Conservation (phyloP, 2,329 filamentous ascomycete species). For the Leptosphaerulina australis region DNA sequence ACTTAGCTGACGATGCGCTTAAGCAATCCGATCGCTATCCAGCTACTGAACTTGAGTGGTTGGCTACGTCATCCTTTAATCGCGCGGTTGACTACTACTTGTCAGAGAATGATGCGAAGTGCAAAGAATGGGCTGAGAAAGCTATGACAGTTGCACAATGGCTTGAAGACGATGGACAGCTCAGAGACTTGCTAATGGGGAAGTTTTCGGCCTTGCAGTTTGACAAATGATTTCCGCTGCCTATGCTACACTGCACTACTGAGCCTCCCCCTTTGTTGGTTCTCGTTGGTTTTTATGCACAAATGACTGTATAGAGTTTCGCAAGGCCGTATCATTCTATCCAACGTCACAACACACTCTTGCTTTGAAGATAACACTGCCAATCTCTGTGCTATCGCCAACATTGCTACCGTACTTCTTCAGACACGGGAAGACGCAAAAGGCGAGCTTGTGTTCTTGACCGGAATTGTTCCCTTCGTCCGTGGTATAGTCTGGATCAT, state of each 20-base stretch:
- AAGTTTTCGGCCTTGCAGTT: conserved; percentile 61
- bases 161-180: conserved; percentile 57
- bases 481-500: conserved; percentile 29
- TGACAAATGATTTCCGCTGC: conserved; percentile 1
- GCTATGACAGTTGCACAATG: conserved; percentile 67
- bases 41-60: conserved; percentile 73
- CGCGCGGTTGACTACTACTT: conserved; percentile 66
- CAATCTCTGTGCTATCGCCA: conserved; percentile 33
- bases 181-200: conserved; percentile 42
- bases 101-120: conserved; percentile 59
- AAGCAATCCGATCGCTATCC: conserved; percentile 63
- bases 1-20: conserved; percentile 28
- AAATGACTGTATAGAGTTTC: background rate
- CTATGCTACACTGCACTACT: too few species aligned
- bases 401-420: conserved; percentile 40
- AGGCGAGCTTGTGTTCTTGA: conserved; percentile 26
- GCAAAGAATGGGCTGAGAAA: conserved; percentile 66
- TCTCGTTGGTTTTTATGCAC: background rate
- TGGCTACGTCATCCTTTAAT: conserved; percentile 67
- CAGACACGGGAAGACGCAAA: conserved; percentile 44
- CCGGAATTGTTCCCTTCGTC: conserved; percentile 33
- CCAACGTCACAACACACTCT: conserved; percentile 35
- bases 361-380: conserved; percentile 40
- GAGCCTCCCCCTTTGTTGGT: too few species aligned
- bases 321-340: background rate